Conservation (phyloP, 768 basidiomycete genomes). For the Pholiota microspora region DNA sequence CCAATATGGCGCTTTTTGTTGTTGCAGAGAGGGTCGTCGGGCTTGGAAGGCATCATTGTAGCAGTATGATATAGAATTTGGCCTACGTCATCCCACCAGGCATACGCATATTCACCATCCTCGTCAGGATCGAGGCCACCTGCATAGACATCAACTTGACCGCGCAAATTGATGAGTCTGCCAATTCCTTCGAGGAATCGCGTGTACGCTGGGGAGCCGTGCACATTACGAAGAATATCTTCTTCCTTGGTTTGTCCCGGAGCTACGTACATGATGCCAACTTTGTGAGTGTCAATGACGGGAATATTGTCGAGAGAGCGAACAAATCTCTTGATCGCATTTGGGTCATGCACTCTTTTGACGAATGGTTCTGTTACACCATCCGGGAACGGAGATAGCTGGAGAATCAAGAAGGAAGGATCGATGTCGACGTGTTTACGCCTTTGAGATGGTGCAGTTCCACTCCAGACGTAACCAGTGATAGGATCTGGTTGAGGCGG, state of each 20-base stretch:
- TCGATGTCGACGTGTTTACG: constrained; percentile 84
- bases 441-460: constrained; percentile 82
- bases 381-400: constrained; percentile 69
- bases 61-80: constrained; percentile 95
- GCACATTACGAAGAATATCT: constrained; percentile 85
- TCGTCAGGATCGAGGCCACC: constrained; percentile 89
- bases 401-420: constrained; percentile 82
- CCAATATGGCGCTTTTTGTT: constrained; percentile 96
- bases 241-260: constrained; percentile 83
- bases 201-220: constrained; percentile 94
- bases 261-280: constrained; percentile 94
- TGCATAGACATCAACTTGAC: constrained; percentile 89
- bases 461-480: constrained; percentile 87
- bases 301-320: constrained; percentile 78
- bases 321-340: constrained; percentile 57
- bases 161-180: constrained; percentile 80
- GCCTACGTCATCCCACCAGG: constrained; percentile 98
- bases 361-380: constrained; percentile 36
- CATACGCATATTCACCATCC: constrained; percentile 96
- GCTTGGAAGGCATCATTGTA: constrained; percentile 90
- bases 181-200: constrained; percentile 92
- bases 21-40: constrained; percentile 65
- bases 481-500: constrained; percentile 62
- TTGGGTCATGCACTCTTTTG: constrained; percentile 46
- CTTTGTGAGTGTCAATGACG: constrained; percentile 96